Percentiles rank a stretch among this genome's conserved stretches.
phyloP scores from a whole-genome alignment of 805 yeast species.

The Zygosaccharomyces lentus region DNA sequence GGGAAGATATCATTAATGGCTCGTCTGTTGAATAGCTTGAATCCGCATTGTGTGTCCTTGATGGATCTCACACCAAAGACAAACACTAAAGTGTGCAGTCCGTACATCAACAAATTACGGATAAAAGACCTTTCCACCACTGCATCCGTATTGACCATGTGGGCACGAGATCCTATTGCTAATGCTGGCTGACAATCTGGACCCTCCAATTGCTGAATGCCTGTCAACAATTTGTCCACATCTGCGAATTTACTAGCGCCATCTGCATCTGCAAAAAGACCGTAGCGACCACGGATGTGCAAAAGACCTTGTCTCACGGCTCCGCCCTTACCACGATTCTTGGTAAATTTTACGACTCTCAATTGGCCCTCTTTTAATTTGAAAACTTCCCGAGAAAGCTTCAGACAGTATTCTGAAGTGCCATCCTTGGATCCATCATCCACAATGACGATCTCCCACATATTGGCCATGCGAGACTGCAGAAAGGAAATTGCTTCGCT shows the following conservation, averaged over 20 bases:
- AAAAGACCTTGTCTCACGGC: slow-evolving; percentile 93
- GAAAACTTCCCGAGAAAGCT: slow-evolving; percentile 46
- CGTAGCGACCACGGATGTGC: slow-evolving; percentile 64
- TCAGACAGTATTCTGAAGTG: slow-evolving; percentile 67
- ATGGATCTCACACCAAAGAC: slow-evolving; percentile 84
- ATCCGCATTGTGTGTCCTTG: slow-evolving; percentile 96
- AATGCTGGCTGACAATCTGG: slow-evolving; percentile 46
- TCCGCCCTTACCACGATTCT: slow-evolving; percentile 93
- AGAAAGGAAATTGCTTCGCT: slow-evolving; percentile 62
- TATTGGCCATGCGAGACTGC: slow-evolving; percentile 31
- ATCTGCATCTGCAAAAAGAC: slow-evolving; percentile 94
- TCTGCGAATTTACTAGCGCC: slow-evolving; percentile 88
- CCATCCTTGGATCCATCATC: slow-evolving; percentile 91
- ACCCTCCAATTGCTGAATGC: slow-evolving; percentile 35
- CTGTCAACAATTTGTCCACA: slow-evolving; percentile 46
- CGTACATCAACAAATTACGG: slow-evolving; percentile 89
- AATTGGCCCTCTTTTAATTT: slow-evolving; percentile 53
- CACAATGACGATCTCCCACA: slow-evolving; percentile 69
- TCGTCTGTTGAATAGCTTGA: slow-evolving; percentile 77
- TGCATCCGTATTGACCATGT: slow-evolving; percentile 92
- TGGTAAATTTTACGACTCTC: slow-evolving; percentile 62
- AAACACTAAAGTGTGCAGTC: slow-evolving; percentile 79
- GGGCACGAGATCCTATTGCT: slow-evolving; percentile 92
- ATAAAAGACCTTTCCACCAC: slow-evolving; percentile 90
- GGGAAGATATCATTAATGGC: slow-evolving; percentile 72